Base-by-base conservation (phyloP, 2,329 filamentous ascomycete species). In the Mycosphaerella sp. region DNA sequence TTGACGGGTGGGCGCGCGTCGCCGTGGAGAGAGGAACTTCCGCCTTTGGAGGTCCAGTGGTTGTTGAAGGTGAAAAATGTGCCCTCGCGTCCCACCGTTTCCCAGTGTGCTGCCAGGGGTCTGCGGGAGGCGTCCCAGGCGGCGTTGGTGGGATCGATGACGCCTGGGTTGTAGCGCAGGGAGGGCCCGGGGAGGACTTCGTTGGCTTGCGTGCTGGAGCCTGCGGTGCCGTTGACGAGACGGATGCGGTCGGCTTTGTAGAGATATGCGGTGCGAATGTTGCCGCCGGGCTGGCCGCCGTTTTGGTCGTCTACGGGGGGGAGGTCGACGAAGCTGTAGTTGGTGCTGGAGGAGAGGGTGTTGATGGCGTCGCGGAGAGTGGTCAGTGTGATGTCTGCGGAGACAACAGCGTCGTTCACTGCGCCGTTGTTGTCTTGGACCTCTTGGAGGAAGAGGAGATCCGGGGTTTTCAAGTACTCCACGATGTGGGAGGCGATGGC, bases 61-160 rank as follows among this genome's bases (percentile, higher is more conserved):
- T 87, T 82, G 64, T 88, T 87, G 58, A 89, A 74, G 2, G 85
- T 87, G 69, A 86, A 88, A 70, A 88, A 83, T 57, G 76, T 78
- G 56, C 70, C 75, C 55, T 75, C 72, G 29, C 76, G 76, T 5
- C 55, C 51, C 6, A 80, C 70, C 0, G 81, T 76, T 64, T 80
- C 78, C 83, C 84, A 89, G 55, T 78, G 76, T 3, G 85, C 85
- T 0, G 76, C 82, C 0, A 88, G 72, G 2, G 85, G 85, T 72
- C 87, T 88, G 54, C 85, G 80, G 64, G 78, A 83, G 45, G 72
- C 72, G 2, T 70, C 71, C 80, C 82, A 89, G 0, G 81, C 83
- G 4, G 64, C 60, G 66, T 84, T 83, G 21, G 66, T 59, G 0
- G 84, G 84, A 48, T 84, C 83, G 62, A 88, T 84, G 41, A 80